Evolutionary conservation across 441 rosid species (phyloP).

Genomic region (Bruguiera hainesii): DNA sequence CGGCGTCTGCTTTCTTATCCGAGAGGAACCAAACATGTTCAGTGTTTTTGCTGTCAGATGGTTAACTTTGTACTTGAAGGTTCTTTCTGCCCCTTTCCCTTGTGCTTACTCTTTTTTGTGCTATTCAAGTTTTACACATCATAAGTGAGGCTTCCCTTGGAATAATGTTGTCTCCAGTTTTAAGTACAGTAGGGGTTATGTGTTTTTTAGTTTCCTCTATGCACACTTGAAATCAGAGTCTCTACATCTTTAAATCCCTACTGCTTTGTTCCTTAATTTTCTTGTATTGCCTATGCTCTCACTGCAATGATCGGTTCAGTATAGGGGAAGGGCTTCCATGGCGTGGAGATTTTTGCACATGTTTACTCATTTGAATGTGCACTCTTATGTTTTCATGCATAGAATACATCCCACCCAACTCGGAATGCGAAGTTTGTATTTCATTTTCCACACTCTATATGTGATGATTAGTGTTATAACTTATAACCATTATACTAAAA

Average conservation of each 20-base stretch:
- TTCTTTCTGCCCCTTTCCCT: conserved; percentile 27
- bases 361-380: not conserved
- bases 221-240: too few species aligned
- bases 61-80: conserved; percentile 85
- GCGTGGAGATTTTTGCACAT: not conserved
- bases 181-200: too few species aligned
- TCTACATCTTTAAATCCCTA: too few species aligned
- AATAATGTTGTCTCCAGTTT: too few species aligned
- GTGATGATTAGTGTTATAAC: not conserved
- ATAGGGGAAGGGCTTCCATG: not conserved
- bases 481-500: not conserved
- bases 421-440: not conserved
- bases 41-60: conserved; percentile 64
- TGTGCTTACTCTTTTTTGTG: not conserved
- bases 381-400: not conserved
- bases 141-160: not conserved
- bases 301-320: not conserved
- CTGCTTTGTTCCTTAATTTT: not conserved
- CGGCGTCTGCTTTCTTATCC: conserved; percentile 71
- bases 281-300: not conserved
- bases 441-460: not conserved
- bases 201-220: too few species aligned
- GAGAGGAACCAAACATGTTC: conserved; percentile 56
- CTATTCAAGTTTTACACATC: not conserved
- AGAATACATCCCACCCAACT: not conserved